phyloP scores from a whole-genome alignment of 1,139 yeast genomes.

The Kurtzmaniella quercitrusa region DNA sequence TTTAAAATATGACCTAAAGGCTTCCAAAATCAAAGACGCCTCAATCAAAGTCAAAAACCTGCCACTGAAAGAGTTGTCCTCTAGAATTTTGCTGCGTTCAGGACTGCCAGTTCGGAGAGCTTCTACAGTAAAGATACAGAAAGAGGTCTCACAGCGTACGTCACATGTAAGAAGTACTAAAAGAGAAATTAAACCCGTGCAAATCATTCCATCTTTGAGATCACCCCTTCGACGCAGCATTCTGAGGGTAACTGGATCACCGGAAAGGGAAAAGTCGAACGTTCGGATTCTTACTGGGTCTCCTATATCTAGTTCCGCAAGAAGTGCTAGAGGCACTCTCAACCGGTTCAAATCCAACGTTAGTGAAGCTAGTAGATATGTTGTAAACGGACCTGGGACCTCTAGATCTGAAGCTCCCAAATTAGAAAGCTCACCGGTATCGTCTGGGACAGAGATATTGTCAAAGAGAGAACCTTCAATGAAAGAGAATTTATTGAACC shows the following conservation, averaged over 20 bases:
- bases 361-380: slow-evolving; percentile 27
- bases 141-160: neutral
- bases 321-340: neutral
- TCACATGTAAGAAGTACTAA: neutral
- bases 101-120: neutral
- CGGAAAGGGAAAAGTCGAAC: neutral
- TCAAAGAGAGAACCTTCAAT: too few relatives aligned
- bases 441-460: slow-evolving; percentile 76
- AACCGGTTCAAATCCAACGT: neutral
- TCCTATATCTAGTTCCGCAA: neutral
- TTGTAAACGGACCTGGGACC: too few relatives aligned
- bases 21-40: neutral
- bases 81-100: neutral
- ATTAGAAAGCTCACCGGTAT: slow-evolving; percentile 47
- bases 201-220: neutral
- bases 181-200: neutral
- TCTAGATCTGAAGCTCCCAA: slow-evolving; percentile 18
- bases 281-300: neutral
- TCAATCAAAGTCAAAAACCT: neutral
- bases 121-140: neutral
- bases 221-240: neutral
- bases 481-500: too few relatives aligned
- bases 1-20: neutral
- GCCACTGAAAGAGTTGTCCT: neutral
- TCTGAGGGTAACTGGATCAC: neutral